Conservation (phyloP, 2,329 filamentous ascomycete species). For the Botrytis paeoniae region DNA sequence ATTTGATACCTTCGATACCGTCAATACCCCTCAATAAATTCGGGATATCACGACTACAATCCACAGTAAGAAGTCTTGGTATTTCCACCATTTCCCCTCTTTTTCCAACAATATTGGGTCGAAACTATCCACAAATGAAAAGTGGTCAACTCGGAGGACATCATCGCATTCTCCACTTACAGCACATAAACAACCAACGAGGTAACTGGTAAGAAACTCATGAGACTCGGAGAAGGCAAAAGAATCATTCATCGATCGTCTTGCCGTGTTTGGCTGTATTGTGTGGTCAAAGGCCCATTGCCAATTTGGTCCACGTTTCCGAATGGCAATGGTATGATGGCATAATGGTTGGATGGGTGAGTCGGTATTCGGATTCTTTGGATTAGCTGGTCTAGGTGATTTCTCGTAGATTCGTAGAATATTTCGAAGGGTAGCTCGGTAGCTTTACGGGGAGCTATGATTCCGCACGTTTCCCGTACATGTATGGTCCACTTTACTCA, state of each 20-base stretch:
- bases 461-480: not conserved
- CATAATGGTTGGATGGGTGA: not conserved
- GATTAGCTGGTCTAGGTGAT: not conserved
- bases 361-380: slow-evolving; percentile 9
- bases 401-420: not conserved
- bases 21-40: not conserved
- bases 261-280: not conserved
- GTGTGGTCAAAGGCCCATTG: not conserved
- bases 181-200: not conserved
- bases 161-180: not conserved
- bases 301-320: slow-evolving; percentile 5
- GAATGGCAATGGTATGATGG: not conserved
- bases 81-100: slow-evolving; percentile 6
- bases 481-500: not conserved
- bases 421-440: not conserved
- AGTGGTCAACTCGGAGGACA: slow-evolving; percentile 5
- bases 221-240: slow-evolving; percentile 2
- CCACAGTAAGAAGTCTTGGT: not conserved
- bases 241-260: not conserved
- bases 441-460: slow-evolving; percentile 3
- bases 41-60: not conserved
- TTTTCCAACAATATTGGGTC: not conserved
- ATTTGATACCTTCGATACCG: not conserved
- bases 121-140: slow-evolving; percentile 12
- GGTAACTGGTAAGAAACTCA: not conserved